Base-by-base conservation (phyloP, 2,329 filamentous ascomycete genomes). In the Xylaria sp. region DNA sequence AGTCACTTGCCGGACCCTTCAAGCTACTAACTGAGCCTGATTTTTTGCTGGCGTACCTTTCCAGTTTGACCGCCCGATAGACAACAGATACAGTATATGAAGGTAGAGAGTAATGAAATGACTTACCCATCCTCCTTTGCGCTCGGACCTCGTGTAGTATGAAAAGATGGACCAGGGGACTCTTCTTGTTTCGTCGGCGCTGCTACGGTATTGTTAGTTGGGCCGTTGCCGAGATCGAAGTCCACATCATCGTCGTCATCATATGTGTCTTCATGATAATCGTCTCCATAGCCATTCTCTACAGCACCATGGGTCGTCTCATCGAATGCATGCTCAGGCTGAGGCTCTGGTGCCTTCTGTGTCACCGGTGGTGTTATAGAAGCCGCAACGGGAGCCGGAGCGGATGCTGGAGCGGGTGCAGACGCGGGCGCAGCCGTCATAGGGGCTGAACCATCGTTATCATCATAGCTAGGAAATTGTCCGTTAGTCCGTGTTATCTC, bases 91-190 rank as follows among this genome's bases (percentile, higher is more conserved):
- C 43, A 69, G 60, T 28, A 57, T 69, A 67, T 63, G 63, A 71
- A 67, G 74, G 69, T 67, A 53, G 23, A 60, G 18, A 63, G 39
- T 28, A 65, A 66, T 32, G 72, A 71, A 75, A 72, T 66, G 64
- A 89, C 93, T 94, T 90, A 97, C 93, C 93, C 93, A 78, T 97
- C 93, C 88, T 97, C 93, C 81, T 97, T 97, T 65, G 94, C 92
- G 68, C 90, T 91, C 69, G 92, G 89, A 68, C 86, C 88, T 72
- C 83, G 82, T 13, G 75, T 69, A 0, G 76, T 70, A 65, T 78
- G 74, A 28, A 76, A 77, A 0, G 74, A 71, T 13, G 78, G 74
- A 23, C 75, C 71, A 39, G 78, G 76, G 0, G 75, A 75, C 28
- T 82, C 79, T 32, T 80, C 79, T 36, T 81, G 78, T 50, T 67